A percentile compares a stretch with the other conserved stretches of the same genome.
Conservation (phyloP, 495 filamentous ascomycete genomes). For the Tuber borchii region DNA sequence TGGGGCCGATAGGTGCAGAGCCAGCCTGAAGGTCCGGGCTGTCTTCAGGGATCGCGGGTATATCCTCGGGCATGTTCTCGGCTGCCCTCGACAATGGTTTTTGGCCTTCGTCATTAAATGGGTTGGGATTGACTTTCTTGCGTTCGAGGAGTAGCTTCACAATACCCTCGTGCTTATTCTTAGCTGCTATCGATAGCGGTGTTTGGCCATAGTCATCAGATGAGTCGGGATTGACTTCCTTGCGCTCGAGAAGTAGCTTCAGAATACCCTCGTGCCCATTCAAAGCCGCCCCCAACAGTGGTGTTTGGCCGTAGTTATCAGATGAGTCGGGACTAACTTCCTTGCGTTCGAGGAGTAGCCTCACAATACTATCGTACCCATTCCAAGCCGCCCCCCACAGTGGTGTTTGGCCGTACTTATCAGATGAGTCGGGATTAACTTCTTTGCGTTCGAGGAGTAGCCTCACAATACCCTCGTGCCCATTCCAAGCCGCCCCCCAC, state of each 20-base stretch:
- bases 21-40: too few relatives aligned
- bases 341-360: conserved; percentile 11
- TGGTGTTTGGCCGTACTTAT: conserved; percentile 18
- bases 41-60: not conserved
- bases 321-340: not conserved
- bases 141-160: not conserved
- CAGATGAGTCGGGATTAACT: conserved; percentile 18
- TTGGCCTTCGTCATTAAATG: not conserved
- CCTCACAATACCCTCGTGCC: not conserved
- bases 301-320: conserved; percentile 26
- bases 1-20: too few relatives aligned
- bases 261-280: conserved; percentile 42
- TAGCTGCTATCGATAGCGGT: not conserved
- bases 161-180: not conserved
- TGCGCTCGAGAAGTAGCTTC: conserved; percentile 22
- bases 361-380: conserved; percentile 13
- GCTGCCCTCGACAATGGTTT: conserved; percentile 13
- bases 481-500: too few relatives aligned
- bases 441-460: not conserved
- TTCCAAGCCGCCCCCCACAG: conserved; percentile 18
- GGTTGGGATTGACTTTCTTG: conserved; percentile 12
- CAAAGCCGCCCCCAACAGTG: conserved; percentile 43
- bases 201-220: not conserved
- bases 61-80: not conserved
- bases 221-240: not conserved